Evolutionary conservation across 2,329 filamentous ascomycete genomes (phyloP).

Genomic region (Chaetomiaceae sp.): DNA sequence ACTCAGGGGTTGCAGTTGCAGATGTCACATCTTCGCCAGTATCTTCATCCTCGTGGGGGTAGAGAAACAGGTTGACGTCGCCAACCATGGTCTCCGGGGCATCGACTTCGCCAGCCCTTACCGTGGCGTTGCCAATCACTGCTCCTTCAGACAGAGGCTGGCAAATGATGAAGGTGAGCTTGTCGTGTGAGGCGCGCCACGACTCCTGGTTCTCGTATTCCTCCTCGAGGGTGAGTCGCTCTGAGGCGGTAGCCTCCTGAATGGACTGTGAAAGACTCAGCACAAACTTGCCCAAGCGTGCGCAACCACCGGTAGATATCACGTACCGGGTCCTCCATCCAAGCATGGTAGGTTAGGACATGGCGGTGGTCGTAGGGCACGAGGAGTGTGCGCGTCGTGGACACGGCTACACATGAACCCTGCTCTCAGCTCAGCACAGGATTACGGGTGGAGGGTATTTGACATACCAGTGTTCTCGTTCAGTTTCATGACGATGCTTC

Average conservation of each 20-base stretch:
- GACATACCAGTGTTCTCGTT: constrained; percentile 21
- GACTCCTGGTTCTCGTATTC: constrained; percentile 88
- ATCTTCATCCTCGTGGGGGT: constrained; percentile 47
- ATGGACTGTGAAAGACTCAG: constrained; percentile 45
- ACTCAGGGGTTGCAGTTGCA: constrained; percentile 23
- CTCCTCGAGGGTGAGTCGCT: constrained; percentile 70
- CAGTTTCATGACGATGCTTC: no score
- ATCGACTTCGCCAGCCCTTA: constrained; percentile 45
- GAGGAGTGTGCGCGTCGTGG: constrained; percentile 60
- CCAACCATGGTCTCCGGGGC: constrained; percentile 56
- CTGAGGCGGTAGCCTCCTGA: constrained; percentile 79
- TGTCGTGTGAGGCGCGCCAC: constrained; percentile 77
- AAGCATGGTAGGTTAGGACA: constrained; percentile 75
- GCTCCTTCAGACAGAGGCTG: constrained; percentile 32
- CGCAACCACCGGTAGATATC: not conserved
- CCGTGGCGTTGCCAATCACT: not conserved
- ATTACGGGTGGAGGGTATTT: not conserved
- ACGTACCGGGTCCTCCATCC: constrained; percentile 77
- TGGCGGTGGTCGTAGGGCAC: constrained; percentile 81
- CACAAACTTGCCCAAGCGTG: not conserved
- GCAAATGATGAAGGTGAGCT: constrained; percentile 88
- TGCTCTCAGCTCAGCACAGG: not conserved
- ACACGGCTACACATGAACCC: constrained; percentile 63
- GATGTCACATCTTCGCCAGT: constrained; percentile 22
- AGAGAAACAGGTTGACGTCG: constrained; percentile 77